Conservation (phyloP, 306 rosid genomes). For the Cicer chorassanicum region DNA sequence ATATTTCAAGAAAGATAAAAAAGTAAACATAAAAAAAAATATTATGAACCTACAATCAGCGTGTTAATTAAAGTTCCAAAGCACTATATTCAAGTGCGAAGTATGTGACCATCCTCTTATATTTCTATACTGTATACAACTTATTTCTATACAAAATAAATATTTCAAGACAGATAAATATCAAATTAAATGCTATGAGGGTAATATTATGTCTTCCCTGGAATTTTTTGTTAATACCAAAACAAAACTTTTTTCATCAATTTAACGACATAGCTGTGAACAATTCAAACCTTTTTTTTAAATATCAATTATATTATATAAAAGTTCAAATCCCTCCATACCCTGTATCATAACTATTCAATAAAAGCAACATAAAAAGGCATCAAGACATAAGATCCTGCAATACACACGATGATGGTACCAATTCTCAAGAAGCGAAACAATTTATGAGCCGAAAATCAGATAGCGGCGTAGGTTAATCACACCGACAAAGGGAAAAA, state of each 20-base stretch:
- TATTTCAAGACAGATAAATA: neutral
- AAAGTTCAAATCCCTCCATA: too few relatives aligned
- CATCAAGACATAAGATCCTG: neutral
- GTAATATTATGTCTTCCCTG: neutral
- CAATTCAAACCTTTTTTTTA: neutral
- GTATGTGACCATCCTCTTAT: neutral
- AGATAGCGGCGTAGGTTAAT: neutral
- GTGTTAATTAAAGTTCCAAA: neutral
- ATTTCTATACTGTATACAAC: neutral
- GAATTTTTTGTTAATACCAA: neutral
- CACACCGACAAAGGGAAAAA: neutral
- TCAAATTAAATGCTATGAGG: conserved; percentile 6
- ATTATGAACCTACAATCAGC: neutral
- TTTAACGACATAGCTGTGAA: neutral
- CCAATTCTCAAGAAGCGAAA: neutral
- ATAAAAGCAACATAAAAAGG: neutral
- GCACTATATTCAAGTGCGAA: conserved; percentile 11
- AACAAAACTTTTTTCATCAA: neutral
- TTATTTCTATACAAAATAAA: conserved; percentile 2
- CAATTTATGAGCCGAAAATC: neutral
- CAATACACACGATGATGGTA: neutral
- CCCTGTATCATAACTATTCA: neutral
- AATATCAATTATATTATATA: too few relatives aligned
- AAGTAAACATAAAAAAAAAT: neutral
- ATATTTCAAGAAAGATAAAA: neutral